Evolutionary conservation across 2,329 filamentous ascomycete species (phyloP).

Genomic region (Cladophialophora immunda): DNA sequence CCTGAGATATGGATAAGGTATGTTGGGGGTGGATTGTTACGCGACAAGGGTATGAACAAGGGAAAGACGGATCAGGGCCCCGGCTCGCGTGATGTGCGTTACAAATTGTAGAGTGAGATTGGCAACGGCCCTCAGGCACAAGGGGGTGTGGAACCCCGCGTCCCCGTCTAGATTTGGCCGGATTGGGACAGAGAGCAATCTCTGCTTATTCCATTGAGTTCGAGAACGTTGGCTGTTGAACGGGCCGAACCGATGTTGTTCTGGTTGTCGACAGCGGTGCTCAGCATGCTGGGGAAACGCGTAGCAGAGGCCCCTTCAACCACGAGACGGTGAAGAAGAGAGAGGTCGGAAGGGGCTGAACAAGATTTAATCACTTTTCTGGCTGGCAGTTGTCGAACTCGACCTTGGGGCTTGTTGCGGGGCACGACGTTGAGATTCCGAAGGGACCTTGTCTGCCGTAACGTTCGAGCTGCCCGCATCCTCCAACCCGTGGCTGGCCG

Average conservation of each 20-base stretch:
- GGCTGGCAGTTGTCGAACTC: constrained; percentile 2
- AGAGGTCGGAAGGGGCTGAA: neutral
- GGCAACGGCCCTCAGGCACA: constrained; percentile 3
- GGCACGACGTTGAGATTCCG: constrained; percentile 5
- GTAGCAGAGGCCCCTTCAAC: constrained; percentile 4
- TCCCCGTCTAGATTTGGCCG: constrained; percentile 1
- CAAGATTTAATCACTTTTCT: constrained; percentile 14
- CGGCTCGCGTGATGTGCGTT: neutral
- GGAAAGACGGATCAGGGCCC: neutral
- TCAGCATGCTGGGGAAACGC: constrained; percentile 1
- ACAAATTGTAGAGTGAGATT: neutral
- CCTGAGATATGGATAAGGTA: neutral
- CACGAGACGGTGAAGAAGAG: constrained; percentile 6
- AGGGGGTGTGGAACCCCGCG: constrained; percentile 4
- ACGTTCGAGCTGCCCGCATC: neutral
- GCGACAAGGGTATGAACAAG: neutral
- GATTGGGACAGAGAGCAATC: neutral
- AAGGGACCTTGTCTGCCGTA: neutral
- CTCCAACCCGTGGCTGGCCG: neutral
- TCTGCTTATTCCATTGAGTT: constrained; percentile 15
- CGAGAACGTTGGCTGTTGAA: constrained; percentile 3
- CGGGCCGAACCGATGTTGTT: constrained; percentile 20
- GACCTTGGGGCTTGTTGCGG: constrained; percentile 11
- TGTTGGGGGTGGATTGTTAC: neutral
- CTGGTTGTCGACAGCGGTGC: neutral